phyloP scores from a whole-genome alignment of 73 alveolate genomes.

The Paramecium biaurelia region DNA sequence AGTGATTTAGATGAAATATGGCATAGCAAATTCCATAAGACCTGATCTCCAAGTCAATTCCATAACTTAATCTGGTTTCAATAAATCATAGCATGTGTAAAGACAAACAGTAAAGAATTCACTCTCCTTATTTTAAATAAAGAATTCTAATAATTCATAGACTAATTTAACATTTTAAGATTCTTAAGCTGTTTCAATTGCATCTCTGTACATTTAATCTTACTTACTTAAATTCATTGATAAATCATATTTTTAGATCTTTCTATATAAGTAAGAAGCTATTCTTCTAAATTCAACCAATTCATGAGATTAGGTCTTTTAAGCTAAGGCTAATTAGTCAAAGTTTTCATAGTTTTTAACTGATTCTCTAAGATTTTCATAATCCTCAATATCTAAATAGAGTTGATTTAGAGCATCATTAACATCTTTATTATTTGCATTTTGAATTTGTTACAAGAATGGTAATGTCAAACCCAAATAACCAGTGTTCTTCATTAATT shows the following conservation, averaged over 20 bases:
- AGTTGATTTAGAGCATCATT: conserved; percentile 97
- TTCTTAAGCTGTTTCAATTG: conserved; percentile 97
- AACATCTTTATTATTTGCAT: conserved; percentile 91
- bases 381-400: conserved; percentile 95
- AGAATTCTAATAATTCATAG: conserved; percentile 91
- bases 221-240: conserved; percentile 91
- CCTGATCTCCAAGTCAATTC: conserved; percentile 99
- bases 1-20: conserved; percentile 96
- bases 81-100: conserved; percentile 96
- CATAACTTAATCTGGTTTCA: conserved; percentile 97
- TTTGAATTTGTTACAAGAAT: conserved; percentile 92
- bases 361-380: conserved; percentile 89
- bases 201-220: conserved; percentile 93
- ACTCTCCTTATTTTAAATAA: conserved; percentile 92
- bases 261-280: conserved; percentile 95
- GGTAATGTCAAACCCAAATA: conserved; percentile 89
- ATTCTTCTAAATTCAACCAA: conserved; percentile 97
- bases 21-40: conserved; percentile 95
- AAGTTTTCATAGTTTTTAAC: conserved; percentile 91
- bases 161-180: conserved; percentile 89
- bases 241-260: conserved; percentile 86
- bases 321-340: conserved; percentile 91
- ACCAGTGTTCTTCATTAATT: conserved; percentile 87
- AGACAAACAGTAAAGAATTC: conserved; percentile 96
- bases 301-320: conserved; percentile 90